Conservation (phyloP, 108 stramenopile genomes). For the Cyclotella sp. region DNA sequence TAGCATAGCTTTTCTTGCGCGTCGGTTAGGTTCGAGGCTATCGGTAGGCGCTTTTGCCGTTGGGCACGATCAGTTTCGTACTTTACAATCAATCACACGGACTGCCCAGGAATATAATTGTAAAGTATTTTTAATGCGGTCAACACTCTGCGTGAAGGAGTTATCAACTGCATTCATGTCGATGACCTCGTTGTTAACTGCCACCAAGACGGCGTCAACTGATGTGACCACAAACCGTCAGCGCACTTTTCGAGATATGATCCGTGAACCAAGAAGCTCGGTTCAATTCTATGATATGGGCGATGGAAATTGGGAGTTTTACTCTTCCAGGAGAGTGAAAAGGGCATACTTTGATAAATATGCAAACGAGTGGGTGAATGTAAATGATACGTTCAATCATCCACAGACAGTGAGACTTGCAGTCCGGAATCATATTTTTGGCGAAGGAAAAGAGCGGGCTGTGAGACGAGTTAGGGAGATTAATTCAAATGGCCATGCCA, state of each 20-base stretch:
- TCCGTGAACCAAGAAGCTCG: constrained; percentile 20
- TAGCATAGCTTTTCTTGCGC: constrained; percentile 46
- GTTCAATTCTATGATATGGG: constrained; percentile 12
- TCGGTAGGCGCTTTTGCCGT: constrained; percentile 56
- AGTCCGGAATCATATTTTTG: constrained; percentile 39
- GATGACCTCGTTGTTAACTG: constrained; percentile 26
- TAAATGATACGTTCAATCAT: constrained; percentile 4
- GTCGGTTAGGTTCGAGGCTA: constrained; percentile 53
- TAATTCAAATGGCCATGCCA: constrained; percentile 17
- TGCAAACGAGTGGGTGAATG: neutral
- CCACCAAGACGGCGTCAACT: constrained; percentile 29
- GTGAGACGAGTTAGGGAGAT: constrained; percentile 53
- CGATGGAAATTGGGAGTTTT: constrained; percentile 15
- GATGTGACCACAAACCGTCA: constrained; percentile 42
- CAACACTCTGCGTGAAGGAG: constrained; percentile 48
- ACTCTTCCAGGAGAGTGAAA: neutral
- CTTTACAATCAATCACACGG: constrained; percentile 34
- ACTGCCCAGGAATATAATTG: constrained; percentile 49
- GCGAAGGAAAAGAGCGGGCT: constrained; percentile 60
- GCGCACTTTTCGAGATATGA: constrained; percentile 35
- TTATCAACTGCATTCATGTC: constrained; percentile 51
- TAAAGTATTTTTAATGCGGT: constrained; percentile 29
- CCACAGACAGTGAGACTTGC: constrained; percentile 25
- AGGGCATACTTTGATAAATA: constrained; percentile 24
- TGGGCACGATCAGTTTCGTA: constrained; percentile 29